phyloP scores from a whole-genome alignment of 1,284 basidiomycete species.

The Albatrellus sp. region DNA sequence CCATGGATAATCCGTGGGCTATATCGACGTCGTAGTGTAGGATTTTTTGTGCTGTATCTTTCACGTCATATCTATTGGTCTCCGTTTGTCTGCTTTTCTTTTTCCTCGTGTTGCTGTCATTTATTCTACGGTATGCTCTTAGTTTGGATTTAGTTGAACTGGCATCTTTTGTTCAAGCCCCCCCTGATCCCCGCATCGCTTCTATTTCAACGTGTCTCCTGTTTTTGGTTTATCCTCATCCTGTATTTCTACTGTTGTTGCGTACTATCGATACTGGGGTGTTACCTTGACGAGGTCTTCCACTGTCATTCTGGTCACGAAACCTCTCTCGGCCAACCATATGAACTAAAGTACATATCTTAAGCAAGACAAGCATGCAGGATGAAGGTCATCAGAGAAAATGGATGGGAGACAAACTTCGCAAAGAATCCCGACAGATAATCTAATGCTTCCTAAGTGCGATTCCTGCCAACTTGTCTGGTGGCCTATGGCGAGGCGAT shows the following conservation, averaged over 20 bases:
- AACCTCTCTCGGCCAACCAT: neutral
- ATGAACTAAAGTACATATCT: conserved; percentile 6
- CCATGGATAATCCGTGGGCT: conserved; percentile 60
- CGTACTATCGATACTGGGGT: conserved; percentile 23
- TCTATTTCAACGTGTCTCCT: conserved; percentile 4
- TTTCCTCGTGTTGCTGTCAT: conserved; percentile 12
- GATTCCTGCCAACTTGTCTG: conserved; percentile 6
- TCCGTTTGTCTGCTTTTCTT: conserved; percentile 11
- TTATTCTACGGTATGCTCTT: conserved; percentile 9
- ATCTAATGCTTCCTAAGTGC: conserved; percentile 5
- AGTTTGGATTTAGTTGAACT: conserved; percentile 16
- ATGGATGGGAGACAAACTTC: too few species aligned
- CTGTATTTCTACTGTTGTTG: conserved; percentile 23
- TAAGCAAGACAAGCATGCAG: neutral
- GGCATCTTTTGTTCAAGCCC: conserved; percentile 20
- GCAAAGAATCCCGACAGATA: neutral
- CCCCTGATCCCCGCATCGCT: conserved; percentile 4
- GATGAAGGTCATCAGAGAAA: neutral
- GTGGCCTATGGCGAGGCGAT: conserved; percentile 2
- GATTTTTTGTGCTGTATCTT: conserved; percentile 1
- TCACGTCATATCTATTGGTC: conserved; percentile 13
- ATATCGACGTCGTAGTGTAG: conserved; percentile 34
- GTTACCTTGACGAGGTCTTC: neutral
- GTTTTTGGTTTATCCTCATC: conserved; percentile 16
- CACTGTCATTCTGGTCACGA: neutral